A percentile compares a stretch with the other conserved stretches of the same genome.
Evolutionary conservation across 2,329 filamentous ascomycete genomes (phyloP).

Genomic region (Cercospora janseana): DNA sequence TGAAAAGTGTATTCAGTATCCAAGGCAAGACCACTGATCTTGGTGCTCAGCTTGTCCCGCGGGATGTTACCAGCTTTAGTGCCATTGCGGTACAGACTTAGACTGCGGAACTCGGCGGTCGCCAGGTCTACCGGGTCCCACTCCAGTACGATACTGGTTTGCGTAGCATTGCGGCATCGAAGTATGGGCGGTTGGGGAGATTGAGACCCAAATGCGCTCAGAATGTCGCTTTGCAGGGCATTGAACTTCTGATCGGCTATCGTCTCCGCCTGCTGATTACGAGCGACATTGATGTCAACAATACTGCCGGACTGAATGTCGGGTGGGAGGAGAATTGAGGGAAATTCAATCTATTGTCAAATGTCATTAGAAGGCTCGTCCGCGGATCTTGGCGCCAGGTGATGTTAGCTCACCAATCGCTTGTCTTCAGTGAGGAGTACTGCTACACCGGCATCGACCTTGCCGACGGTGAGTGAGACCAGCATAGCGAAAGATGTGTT

Average conservation of each 20-base stretch:
- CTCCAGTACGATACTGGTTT: slow-evolving; percentile 96
- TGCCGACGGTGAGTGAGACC: slow-evolving; percentile 96
- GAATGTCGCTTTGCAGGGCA: slow-evolving; percentile 84
- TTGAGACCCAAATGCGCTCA: slow-evolving; percentile 76
- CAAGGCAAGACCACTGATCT: slow-evolving; percentile 93
- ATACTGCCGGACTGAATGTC: slow-evolving; percentile 96
- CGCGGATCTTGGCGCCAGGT: neutral
- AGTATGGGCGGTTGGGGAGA: slow-evolving; percentile 75
- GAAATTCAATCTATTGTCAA: slow-evolving; percentile 82
- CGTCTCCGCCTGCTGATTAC: slow-evolving; percentile 77
- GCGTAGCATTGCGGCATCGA: slow-evolving; percentile 92
- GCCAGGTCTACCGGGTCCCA: slow-evolving; percentile 95
- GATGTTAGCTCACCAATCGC: slow-evolving; percentile 70
- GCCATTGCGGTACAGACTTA: slow-evolving; percentile 91
- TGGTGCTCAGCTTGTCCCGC: slow-evolving; percentile 86
- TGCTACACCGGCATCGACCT: slow-evolving; percentile 97
- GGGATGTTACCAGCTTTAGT: slow-evolving; percentile 96
- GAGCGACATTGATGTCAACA: slow-evolving; percentile 92
- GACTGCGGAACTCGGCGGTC: slow-evolving; percentile 83
- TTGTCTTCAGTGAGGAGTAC: slow-evolving; percentile 96
- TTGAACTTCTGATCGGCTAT: slow-evolving; percentile 74
- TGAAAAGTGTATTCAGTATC: slow-evolving; percentile 96
- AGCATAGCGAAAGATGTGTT: slow-evolving; percentile 60
- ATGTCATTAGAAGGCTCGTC: slow-evolving; percentile 17
- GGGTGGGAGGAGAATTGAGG: slow-evolving; percentile 90